These are phyloP conservation scores for Phytophthora sojae DNA, from an alignment of 352 stramenopile species.

Conservation along the genomic window DNA sequence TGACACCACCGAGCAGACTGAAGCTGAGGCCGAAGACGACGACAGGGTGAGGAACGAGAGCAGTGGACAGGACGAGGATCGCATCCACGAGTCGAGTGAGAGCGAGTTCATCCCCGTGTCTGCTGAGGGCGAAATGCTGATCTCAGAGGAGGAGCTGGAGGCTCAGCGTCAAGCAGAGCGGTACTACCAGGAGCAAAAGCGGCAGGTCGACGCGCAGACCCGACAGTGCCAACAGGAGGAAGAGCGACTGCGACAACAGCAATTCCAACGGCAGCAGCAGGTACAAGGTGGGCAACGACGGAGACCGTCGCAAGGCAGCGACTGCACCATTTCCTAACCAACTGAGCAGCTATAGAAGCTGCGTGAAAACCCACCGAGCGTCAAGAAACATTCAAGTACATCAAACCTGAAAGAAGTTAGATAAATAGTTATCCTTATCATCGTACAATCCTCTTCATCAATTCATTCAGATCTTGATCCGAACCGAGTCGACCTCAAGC, in stretches of 20 bases:
- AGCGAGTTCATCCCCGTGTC: slow-evolving; percentile 52
- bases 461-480: slow-evolving; percentile 63
- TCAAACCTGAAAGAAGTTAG: slow-evolving; percentile 22
- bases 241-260: slow-evolving; percentile 31
- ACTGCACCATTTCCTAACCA: slow-evolving; percentile 65
- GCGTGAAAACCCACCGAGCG: background rate
- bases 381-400: slow-evolving; percentile 9
- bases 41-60: slow-evolving; percentile 22
- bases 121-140: slow-evolving; percentile 59
- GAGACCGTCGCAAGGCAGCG: slow-evolving; percentile 28
- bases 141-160: slow-evolving; percentile 73
- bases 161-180: slow-evolving; percentile 70
- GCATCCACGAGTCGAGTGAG: slow-evolving; percentile 26
- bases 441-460: slow-evolving; percentile 25
- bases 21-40: slow-evolving; percentile 6
- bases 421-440: slow-evolving; percentile 40
- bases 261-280: slow-evolving; percentile 39
- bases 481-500: slow-evolving; percentile 38
- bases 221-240: slow-evolving; percentile 48
- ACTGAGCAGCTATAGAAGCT: background rate
- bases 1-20: slow-evolving; percentile 5
- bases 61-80: slow-evolving; percentile 22
- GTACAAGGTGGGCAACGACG: slow-evolving; percentile 21
- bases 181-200: slow-evolving; percentile 82
- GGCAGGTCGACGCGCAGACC: slow-evolving; percentile 51